phyloP scores from a whole-genome alignment of 768 basidiomycete species.

The Pisolithus orientalis region DNA sequence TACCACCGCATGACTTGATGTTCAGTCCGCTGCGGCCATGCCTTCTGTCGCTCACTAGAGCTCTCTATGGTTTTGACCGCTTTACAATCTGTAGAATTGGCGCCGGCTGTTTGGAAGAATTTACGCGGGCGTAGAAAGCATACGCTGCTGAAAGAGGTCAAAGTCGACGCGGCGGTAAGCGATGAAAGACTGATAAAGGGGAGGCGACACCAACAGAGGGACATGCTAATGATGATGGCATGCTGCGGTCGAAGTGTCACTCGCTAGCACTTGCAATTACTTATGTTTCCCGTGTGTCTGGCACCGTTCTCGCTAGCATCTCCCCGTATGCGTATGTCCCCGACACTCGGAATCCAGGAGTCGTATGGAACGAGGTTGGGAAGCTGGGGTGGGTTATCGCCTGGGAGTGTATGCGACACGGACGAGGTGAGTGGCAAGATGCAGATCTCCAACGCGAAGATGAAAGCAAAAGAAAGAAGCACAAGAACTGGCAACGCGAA shows the following conservation, averaged over 20 bases:
- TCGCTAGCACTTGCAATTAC: conserved; percentile 35
- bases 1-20: too few relatives aligned
- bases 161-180: too few relatives aligned
- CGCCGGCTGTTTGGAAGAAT: too few relatives aligned
- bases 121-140: too few relatives aligned
- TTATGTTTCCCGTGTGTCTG: conserved; percentile 27
- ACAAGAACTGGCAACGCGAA: too few relatives aligned
- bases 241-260: neutral
- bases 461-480: too few relatives aligned
- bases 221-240: neutral
- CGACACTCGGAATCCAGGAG: conserved; percentile 24
- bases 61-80: conserved; percentile 52
- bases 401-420: too few relatives aligned
- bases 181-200: neutral
- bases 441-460: too few relatives aligned
- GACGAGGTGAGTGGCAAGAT: too few relatives aligned
- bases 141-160: too few relatives aligned
- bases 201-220: neutral
- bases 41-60: conserved; percentile 45
- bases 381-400: conserved; percentile 13
- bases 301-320: conserved; percentile 49
- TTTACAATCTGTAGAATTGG: conserved; percentile 14
- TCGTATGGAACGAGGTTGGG: conserved; percentile 14
- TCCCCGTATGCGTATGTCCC: conserved; percentile 29
- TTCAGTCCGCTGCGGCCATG: conserved; percentile 27